phyloP scores from a whole-genome alignment of 192 early-diverging fungal genomes.

The Phlyctochytrium bullatum region DNA sequence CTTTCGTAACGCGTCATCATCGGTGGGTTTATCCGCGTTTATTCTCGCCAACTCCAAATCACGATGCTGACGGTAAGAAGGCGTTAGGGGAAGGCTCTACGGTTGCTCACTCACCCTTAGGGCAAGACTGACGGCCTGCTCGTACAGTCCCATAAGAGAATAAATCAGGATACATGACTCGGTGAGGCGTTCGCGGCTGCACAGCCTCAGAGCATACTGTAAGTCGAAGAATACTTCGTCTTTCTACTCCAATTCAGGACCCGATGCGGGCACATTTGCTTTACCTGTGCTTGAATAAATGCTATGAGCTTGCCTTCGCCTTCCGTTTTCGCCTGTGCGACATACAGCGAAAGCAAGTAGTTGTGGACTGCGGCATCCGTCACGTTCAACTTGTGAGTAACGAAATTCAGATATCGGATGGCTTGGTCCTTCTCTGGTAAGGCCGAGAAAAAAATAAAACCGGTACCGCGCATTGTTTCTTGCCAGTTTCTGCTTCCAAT shows the following conservation, averaged over 20 bases:
- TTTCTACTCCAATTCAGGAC: slow-evolving; percentile 25
- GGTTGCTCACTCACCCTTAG: slow-evolving; percentile 56
- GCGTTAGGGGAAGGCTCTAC: neutral
- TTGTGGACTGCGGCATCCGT: slow-evolving; percentile 92
- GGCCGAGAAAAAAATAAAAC: neutral
- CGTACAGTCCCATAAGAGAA: slow-evolving; percentile 80
- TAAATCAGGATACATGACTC: slow-evolving; percentile 91
- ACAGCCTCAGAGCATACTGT: slow-evolving; percentile 89
- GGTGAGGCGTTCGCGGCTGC: slow-evolving; percentile 75
- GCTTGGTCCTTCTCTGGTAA: slow-evolving; percentile 87
- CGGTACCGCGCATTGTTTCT: no score
- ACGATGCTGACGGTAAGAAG: slow-evolving; percentile 49
- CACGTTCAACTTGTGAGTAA: slow-evolving; percentile 72
- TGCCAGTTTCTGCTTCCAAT: no score
- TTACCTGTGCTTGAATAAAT: slow-evolving; percentile 73
- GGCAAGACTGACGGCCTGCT: slow-evolving; percentile 89
- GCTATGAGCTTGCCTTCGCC: slow-evolving; percentile 63
- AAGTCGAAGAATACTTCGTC: slow-evolving; percentile 65
- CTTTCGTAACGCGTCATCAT: slow-evolving; percentile 76
- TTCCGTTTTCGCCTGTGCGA: slow-evolving; percentile 55
- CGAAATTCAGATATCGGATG: slow-evolving; percentile 82
- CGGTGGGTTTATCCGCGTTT: slow-evolving; percentile 90
- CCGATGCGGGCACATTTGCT: neutral
- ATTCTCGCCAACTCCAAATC: slow-evolving; percentile 89
- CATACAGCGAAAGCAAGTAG: slow-evolving; percentile 79